Percentiles rank a stretch among this genome's conserved stretches.
phyloP scores from a whole-genome alignment of 2,329 filamentous ascomycete genomes.

The Cercospora sojina region DNA sequence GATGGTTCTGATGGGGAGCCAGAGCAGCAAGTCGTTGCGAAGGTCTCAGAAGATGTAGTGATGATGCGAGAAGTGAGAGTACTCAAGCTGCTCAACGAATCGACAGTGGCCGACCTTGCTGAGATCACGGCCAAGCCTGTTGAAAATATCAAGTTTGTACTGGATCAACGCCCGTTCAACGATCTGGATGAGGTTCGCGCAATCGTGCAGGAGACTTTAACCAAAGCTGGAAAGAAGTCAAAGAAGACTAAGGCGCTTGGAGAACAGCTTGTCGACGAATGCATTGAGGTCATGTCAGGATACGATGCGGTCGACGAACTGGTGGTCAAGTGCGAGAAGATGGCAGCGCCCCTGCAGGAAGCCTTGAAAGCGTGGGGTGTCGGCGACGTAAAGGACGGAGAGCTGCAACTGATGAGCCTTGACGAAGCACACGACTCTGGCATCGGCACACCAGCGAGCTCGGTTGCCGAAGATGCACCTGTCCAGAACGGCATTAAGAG shows the following conservation, averaged over 20 bases:
- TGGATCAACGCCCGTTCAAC: constrained; percentile 72
- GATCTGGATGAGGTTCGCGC: constrained; percentile 64
- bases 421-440: constrained; percentile 61
- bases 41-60: constrained; percentile 21
- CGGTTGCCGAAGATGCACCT: constrained; percentile 34
- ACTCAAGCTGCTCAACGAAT: constrained; percentile 79
- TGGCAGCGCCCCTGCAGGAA: constrained; percentile 65
- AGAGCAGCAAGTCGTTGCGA: constrained; percentile 14
- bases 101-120: constrained; percentile 70
- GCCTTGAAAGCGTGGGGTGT: constrained; percentile 69
- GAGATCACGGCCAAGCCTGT: constrained; percentile 77
- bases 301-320: constrained; percentile 82
- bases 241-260: constrained; percentile 56
- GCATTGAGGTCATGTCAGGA: constrained; percentile 70
- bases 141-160: constrained; percentile 65
- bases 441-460: constrained; percentile 60
- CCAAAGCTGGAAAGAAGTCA: constrained; percentile 53
- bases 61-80: constrained; percentile 48
- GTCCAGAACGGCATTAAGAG: constrained; percentile 35
- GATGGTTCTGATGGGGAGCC: constrained; percentile 23
- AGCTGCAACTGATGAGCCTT: constrained; percentile 60
- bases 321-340: constrained; percentile 70
- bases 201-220: constrained; percentile 55
- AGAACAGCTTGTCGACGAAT: constrained; percentile 65
- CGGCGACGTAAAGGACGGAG: constrained; percentile 58